Evolutionary conservation across 2,329 filamentous ascomycete genomes (phyloP), one percentile per base, ranked within the genome.

Genomic region (Endothia cerciana): DNA sequence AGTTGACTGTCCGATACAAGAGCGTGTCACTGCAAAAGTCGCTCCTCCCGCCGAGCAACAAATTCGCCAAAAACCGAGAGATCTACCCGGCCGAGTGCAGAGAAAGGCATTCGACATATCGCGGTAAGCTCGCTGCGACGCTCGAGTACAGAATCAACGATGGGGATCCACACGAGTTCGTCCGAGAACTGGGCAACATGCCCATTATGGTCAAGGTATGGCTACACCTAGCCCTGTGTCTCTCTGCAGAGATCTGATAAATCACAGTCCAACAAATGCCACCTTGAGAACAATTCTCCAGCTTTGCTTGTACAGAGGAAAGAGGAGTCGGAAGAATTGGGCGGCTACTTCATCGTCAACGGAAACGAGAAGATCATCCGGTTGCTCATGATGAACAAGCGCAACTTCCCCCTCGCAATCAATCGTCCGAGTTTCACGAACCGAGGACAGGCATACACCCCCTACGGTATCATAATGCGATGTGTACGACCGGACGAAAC

Each of bases 331-430:
- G 95, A 99, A 78, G 95, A 99, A 78, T 80, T 98, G 40, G 95
- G 95, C 45, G 95, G 95, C 55, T 99, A 98, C 78, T 99, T 98
- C 75, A 89, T 99, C 73, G 91, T 99, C 73, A 99, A 99, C 77
- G 95, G 95, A 70, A 97, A 94, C 74, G 95, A 99, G 78, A 98
- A 97, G 81, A 87, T 98, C 65, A 93, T 98, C 72, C 92, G 95
- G 75, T 89, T 98, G 82, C 84, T 99, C 69, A 89, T 97, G 70
- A 87, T 98, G 69, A 93, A 93, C 75, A 88, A 92, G 78, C 87
- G 95, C 74, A 99, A 99, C 78, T 97, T 93, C 74, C 94, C 95
- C 60, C 91, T 97, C 87, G 94, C 94, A 57, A 97, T 98, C 77
- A 87, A 92, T 72, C 91, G 95, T 75, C 89, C 91, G 59, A 97